Evolutionary conservation across 106 monocot genomes (phyloP), one percentile per base, ranked within the genome.

Genomic region (Acorus gramineus): DNA sequence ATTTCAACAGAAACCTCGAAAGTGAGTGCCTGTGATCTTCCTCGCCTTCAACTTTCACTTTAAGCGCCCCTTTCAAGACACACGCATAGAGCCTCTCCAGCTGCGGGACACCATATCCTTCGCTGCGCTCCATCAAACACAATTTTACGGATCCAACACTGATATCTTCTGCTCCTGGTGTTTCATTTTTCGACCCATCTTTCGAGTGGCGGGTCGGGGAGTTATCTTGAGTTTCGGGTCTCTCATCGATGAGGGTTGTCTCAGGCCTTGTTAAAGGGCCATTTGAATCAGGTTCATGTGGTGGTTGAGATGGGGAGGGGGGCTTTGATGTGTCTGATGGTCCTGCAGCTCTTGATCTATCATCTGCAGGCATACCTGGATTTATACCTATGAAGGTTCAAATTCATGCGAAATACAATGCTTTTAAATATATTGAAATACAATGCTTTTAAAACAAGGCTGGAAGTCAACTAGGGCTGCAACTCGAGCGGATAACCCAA

Each of bases 81-180:
- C 81, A 76, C 3, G 85, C 71, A 50, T 92, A 98, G 8, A 98
- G 79, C 73, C 79, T 85, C 75, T 98, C 96, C 4, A 98, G 81
- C 78, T 81, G 83, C 8, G 91, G 91, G 44, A 92, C 69, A 5
- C 91, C 81, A 4, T 77, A 91, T 0, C 66, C 83, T 56, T 65
- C 65, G 11, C 66, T 81, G 46, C 63, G 68, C 4, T 85, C 81
- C 74, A 83, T 65, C 11, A 98, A 69, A 2, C 49, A 72, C 28
- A 63, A 62, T 77, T 91, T 91, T 48, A 85, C 46, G 4, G 57
- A 11, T 3, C 13, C 62, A 4, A 79, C 81, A 5, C 74, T 53
- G 28, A 84, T 65, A 14, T 90, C 90, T 3, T 65, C 64, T n/a
- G 76, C 73, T 3, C 14, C 28, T 70, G 57, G 62, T 9, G 52